Conservation (phyloP, 2,329 filamentous ascomycete species). For the Paraconiothyrium sp. region DNA sequence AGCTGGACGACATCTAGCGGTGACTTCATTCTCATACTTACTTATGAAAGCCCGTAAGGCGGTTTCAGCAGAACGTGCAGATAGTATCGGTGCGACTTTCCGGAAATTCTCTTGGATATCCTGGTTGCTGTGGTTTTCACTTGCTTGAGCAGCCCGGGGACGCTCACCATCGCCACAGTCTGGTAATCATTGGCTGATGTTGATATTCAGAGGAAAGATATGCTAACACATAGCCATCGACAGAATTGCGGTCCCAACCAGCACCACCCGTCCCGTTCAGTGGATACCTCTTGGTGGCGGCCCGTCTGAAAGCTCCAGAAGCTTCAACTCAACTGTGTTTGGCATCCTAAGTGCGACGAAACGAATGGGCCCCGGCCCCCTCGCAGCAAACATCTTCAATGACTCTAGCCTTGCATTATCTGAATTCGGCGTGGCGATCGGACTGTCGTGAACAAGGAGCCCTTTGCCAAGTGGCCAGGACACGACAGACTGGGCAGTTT, state of each 20-base stretch:
- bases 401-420: background rate
- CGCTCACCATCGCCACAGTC: too few relatives aligned
- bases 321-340: background rate
- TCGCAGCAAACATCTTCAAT: background rate
- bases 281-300: background rate
- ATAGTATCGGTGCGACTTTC: too few relatives aligned
- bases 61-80: too few relatives aligned
- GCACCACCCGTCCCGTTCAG: background rate
- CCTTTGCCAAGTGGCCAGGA: background rate
- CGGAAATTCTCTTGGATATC: too few relatives aligned
- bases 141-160: too few relatives aligned
- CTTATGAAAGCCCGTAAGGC: too few relatives aligned
- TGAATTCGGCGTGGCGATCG: background rate
- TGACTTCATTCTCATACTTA: too few relatives aligned
- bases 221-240: constrained; percentile 22
- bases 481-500: background rate
- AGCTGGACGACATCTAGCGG: too few relatives aligned
- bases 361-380: background rate
- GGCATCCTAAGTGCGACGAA: background rate
- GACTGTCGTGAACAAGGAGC: background rate
- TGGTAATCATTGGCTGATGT: too few relatives aligned
- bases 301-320: background rate
- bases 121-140: too few relatives aligned
- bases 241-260: constrained; percentile 21
- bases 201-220: background rate